phyloP scores from a whole-genome alignment of 257 asterid genomes.

The Orobanche coerulescens region DNA sequence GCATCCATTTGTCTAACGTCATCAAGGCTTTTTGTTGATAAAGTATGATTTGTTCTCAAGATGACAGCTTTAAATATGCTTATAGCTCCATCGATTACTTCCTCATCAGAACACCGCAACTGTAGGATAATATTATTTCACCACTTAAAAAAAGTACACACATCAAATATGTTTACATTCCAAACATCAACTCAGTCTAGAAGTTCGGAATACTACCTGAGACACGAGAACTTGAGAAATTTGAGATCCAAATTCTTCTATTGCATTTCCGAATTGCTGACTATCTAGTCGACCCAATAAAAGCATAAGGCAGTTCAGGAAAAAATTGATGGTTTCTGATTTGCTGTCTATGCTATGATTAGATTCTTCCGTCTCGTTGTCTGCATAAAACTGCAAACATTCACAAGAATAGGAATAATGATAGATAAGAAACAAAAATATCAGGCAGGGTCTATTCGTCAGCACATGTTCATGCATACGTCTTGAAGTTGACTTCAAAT shows the following conservation, averaged over 20 bases:
- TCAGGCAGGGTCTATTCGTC: neutral
- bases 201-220: conserved; percentile 46
- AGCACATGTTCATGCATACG: neutral
- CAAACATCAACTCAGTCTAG: conserved; percentile 15
- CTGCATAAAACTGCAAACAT: conserved; percentile 60
- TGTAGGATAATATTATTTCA: conserved; percentile 31
- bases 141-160: conserved; percentile 18
- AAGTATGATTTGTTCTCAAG: conserved; percentile 42
- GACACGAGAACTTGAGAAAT: conserved; percentile 58
- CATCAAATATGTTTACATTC: too few species aligned
- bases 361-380: conserved; percentile 49
- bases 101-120: conserved; percentile 64
- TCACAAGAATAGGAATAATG: conserved; percentile 24
- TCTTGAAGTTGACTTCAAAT: conserved; percentile 1
- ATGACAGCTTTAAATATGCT: conserved; percentile 63
- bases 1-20: conserved; percentile 48
- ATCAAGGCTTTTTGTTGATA: conserved; percentile 33
- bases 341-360: conserved; percentile 41
- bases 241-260: conserved; percentile 63
- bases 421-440: conserved; percentile 15
- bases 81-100: conserved; percentile 63
- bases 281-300: conserved; percentile 61
- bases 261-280: conserved; percentile 49
- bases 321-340: conserved; percentile 59
- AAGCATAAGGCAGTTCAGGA: conserved; percentile 77